Percentiles rank a stretch among this genome's conserved stretches.
Conservation (phyloP, 2,329 filamentous ascomycete species). For the Pseudogymnoascus sp. region DNA sequence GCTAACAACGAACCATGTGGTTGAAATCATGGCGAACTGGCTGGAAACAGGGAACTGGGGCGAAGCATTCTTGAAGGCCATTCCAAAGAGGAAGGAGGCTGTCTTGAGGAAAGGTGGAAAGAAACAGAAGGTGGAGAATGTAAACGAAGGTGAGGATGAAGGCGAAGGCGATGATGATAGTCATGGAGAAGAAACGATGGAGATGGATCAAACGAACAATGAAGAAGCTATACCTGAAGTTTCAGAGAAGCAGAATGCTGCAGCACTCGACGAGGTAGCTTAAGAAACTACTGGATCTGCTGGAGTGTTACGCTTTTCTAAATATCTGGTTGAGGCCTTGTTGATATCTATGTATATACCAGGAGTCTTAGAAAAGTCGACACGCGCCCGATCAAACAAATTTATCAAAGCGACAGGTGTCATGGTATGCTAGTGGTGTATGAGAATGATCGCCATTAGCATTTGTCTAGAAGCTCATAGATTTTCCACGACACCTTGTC, state of each 20-base stretch:
- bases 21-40: conserved; percentile 95
- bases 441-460: background rate
- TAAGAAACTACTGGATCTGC: background rate
- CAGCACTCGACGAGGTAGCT: background rate
- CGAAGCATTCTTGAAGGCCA: conserved; percentile 74
- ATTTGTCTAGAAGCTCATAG: background rate
- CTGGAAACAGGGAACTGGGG: conserved; percentile 87
- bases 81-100: conserved; percentile 84
- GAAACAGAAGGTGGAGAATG: background rate
- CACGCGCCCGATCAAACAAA: background rate
- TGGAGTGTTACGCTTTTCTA: background rate
- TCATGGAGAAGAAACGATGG: background rate
- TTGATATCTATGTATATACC: background rate
- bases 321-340: background rate
- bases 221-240: background rate
- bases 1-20: conserved; percentile 87
- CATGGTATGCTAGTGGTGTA: background rate
- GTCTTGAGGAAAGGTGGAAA: conserved; percentile 41
- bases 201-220: background rate
- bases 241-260: background rate
- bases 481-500: background rate
- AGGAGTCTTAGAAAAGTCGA: background rate
- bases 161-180: background rate
- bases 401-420: too few relatives aligned
- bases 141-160: background rate